A percentile compares a stretch with the other conserved stretches of the same genome.
phyloP scores from a whole-genome alignment of 2,329 filamentous ascomycete genomes.

The Mollisiaceae sp. region DNA sequence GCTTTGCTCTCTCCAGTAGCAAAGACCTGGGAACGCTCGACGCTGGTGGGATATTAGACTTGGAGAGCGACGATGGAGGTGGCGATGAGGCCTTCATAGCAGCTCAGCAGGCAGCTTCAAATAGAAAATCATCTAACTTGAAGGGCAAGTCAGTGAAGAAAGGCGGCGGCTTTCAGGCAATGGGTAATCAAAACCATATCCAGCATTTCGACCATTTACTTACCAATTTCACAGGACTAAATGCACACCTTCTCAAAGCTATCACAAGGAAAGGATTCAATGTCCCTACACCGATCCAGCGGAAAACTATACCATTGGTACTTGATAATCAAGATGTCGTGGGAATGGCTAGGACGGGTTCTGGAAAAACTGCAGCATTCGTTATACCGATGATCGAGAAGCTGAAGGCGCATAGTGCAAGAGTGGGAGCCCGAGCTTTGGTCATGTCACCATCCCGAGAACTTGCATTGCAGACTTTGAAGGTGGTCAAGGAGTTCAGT shows the following conservation, averaged over 20 bases:
- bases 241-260: conserved; percentile 82
- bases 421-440: conserved; percentile 83
- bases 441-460: conserved; percentile 93
- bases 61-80: conserved; percentile 59
- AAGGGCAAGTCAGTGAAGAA: conserved; percentile 91
- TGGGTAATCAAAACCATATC: conserved; percentile 65
- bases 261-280: conserved; percentile 94
- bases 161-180: conserved; percentile 93
- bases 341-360: conserved; percentile 98
- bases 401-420: conserved; percentile 83
- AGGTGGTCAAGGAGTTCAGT: conserved; percentile 94
- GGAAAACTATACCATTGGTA: conserved; percentile 92
- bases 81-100: conserved; percentile 92
- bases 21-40: conserved; percentile 57
- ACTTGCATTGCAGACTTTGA: conserved; percentile 90
- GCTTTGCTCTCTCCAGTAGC: conserved; percentile 40
- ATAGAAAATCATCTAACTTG: conserved; percentile 80
- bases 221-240: conserved; percentile 62
- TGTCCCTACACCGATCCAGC: conserved; percentile 95
- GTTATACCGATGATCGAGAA: conserved; percentile 98
- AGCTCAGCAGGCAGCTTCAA: conserved; percentile 82
- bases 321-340: conserved; percentile 94
- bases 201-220: conserved; percentile 18
- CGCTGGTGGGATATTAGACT: conserved; percentile 65
- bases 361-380: conserved; percentile 97